A percentile compares a stretch with the other conserved stretches of the same genome.
phyloP scores from a whole-genome alignment of 768 basidiomycete species.

The Hemileccinum impolitum region DNA sequence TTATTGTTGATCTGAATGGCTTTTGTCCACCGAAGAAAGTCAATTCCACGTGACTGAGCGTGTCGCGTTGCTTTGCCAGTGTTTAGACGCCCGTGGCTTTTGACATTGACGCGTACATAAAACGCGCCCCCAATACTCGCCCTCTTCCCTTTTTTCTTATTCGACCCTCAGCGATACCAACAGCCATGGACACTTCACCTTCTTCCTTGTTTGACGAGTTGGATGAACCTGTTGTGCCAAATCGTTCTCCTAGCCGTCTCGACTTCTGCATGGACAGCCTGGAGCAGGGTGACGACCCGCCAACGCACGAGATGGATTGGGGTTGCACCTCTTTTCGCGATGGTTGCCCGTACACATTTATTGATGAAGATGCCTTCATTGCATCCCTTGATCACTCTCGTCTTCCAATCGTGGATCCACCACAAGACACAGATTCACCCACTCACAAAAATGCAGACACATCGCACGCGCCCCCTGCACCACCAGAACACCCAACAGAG shows the following conservation, averaged over 20 bases:
- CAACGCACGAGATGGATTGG: slow-evolving; percentile 13
- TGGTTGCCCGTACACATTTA: not conserved
- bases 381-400: not conserved
- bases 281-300: not conserved
- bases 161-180: not conserved
- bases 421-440: slow-evolving; percentile 11
- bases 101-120: slow-evolving; percentile 10
- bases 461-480: slow-evolving; percentile 8
- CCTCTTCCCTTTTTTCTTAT: not conserved
- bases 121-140: slow-evolving; percentile 5
- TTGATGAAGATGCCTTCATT: slow-evolving; percentile 10
- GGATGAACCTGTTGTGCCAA: slow-evolving; percentile 25
- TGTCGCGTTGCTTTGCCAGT: slow-evolving; percentile 20
- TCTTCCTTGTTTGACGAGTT: slow-evolving; percentile 9
- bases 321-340: slow-evolving; percentile 1
- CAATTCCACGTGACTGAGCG: slow-evolving; percentile 24
- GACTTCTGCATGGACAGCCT: slow-evolving; percentile 33
- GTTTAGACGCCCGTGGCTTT: slow-evolving; percentile 14
- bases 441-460: slow-evolving; percentile 11
- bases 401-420: slow-evolving; percentile 2
- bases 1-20: slow-evolving; percentile 9
- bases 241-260: slow-evolving; percentile 48
- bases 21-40: slow-evolving; percentile 10
- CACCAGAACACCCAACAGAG: slow-evolving; percentile 13
- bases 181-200: slow-evolving; percentile 10